phyloP scores from a whole-genome alignment of 176 grass and related monocot species.

The Eragrostis curvula region DNA sequence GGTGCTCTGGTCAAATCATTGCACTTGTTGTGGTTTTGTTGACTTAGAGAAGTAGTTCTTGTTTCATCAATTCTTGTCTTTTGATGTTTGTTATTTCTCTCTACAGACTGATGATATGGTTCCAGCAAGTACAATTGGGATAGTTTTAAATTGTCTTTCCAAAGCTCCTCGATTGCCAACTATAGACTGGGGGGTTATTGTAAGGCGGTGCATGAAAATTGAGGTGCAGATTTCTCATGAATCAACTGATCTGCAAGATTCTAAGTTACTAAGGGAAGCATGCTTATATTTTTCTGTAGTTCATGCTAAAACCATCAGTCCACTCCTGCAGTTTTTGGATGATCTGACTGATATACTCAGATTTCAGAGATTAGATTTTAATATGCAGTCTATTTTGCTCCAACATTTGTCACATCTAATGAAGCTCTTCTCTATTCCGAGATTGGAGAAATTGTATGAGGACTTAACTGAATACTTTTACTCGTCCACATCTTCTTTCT shows the following conservation, averaged over 20 bases:
- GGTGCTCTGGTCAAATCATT: background rate
- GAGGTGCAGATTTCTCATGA: conserved; percentile 49
- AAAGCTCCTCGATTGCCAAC: conserved; percentile 76
- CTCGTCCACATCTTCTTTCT: conserved; percentile 54
- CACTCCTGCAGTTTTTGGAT: conserved; percentile 78
- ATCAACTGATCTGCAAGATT: conserved; percentile 30
- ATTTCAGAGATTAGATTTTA: conserved; percentile 77
- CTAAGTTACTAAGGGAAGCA: conserved; percentile 60
- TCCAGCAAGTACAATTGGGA: conserved; percentile 63
- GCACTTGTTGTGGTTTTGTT: conserved; percentile 28
- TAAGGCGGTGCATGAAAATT: conserved; percentile 77
- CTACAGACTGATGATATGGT: conserved; percentile 50
- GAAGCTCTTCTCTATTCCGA: conserved; percentile 72
- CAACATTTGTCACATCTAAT: conserved; percentile 66
- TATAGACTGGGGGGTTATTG: conserved; percentile 80
- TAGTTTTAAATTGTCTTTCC: conserved; percentile 81
- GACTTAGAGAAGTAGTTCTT: conserved; percentile 31
- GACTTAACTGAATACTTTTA: conserved; percentile 73
- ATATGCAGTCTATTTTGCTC: conserved; percentile 68
- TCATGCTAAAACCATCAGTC: conserved; percentile 73
- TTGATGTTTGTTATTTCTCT: conserved; percentile 39
- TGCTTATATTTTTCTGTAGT: conserved; percentile 79
- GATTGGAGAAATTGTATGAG: conserved; percentile 73
- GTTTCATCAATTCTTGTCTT: background rate
- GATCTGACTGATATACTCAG: conserved; percentile 81